Percentiles rank a stretch among this genome's conserved stretches.
Evolutionary conservation across 768 basidiomycete genomes (phyloP).

Genomic region (Neoboletus brunneissimus): DNA sequence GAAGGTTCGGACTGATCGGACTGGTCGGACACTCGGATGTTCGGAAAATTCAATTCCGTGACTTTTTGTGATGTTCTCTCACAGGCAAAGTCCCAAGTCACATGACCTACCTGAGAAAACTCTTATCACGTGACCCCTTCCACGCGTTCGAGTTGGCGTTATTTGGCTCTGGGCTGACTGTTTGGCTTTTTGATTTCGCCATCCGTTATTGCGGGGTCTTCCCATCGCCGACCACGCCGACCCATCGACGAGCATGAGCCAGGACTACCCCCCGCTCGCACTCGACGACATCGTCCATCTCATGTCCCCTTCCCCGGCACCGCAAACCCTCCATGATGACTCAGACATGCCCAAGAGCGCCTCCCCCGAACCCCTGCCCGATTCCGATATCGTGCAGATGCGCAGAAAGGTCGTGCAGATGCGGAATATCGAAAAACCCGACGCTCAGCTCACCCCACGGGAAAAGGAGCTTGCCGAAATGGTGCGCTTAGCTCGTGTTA

Average conservation of each 20-base stretch:
- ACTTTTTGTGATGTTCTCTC: too few relatives aligned
- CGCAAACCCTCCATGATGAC: conserved; percentile 23
- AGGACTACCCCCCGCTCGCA: conserved; percentile 41
- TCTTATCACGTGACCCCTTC: conserved; percentile 32
- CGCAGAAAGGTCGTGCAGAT: conserved; percentile 46
- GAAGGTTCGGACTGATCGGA: too few relatives aligned
- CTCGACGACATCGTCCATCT: conserved; percentile 56
- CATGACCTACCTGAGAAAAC: conserved; percentile 24
- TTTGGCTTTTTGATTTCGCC: conserved; percentile 34
- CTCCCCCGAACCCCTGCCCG: conserved; percentile 42
- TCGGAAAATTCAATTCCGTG: too few relatives aligned
- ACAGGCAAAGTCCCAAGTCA: conserved; percentile 10
- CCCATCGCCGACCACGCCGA: neutral
- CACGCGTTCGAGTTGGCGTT: conserved; percentile 39
- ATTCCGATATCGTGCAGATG: conserved; percentile 48
- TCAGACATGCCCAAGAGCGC: conserved; percentile 15
- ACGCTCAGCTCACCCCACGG: conserved; percentile 27
- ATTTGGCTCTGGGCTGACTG: conserved; percentile 18
- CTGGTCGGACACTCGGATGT: too few relatives aligned
- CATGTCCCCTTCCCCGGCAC: conserved; percentile 50
- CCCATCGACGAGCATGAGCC: conserved; percentile 30
- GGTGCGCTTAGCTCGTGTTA: conserved; percentile 39
- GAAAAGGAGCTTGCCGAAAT: conserved; percentile 58
- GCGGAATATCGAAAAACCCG: conserved; percentile 29
- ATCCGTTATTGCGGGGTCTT: conserved; percentile 7